Evolutionary conservation across 2,329 filamentous ascomycete genomes (phyloP), one percentile per base, ranked within the genome.

Genomic region (Metarhizium humberi): DNA sequence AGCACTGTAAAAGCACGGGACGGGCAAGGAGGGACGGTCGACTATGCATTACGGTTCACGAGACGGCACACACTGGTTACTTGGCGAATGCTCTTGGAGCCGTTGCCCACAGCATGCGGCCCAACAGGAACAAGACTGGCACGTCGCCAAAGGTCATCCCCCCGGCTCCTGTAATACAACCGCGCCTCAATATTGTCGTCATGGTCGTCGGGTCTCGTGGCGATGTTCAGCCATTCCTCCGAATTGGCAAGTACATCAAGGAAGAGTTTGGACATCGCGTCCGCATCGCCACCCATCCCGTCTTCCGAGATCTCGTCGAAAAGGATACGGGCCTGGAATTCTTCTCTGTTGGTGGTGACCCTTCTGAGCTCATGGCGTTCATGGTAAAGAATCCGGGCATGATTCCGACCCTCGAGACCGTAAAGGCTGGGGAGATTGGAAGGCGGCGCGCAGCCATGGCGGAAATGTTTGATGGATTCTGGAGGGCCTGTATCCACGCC

Each of bases 331-430:
- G 84, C 0, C 75, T 92, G 0, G 88, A 92, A 62, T 92, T 92
- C 71, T 92, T 92, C 69, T 86, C 82, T 2, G 81, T 92, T 2
- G 88, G 88, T 1, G 89, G 89, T 2, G 85, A 92, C 62, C 89
- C 89, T 2, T 82, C 85, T 0, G 87, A 92, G 68, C 74, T 94
- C 1, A 92, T 92, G 89, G 85, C 87, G 0, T 92, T 91, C 67
- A 92, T 94, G 89, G 87, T 92, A 38, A 90, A 90, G 71, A 91
- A 92, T 63, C 87, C 82, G 0, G 87, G 88, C 4, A 76, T 92
- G 68, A 87, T 94, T 2, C 88, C 89, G 0, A 86, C 79, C 1
- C 72, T 92, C 29, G 82, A 88, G 58, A 86, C 86, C 0, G 80
- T 92, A 55, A 85, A 82, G 58, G 80, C 84, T 2, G 88, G 88